Evolutionary conservation across 108 stramenopile genomes (phyloP).

Genomic region (Cyclotella distinguenda): DNA sequence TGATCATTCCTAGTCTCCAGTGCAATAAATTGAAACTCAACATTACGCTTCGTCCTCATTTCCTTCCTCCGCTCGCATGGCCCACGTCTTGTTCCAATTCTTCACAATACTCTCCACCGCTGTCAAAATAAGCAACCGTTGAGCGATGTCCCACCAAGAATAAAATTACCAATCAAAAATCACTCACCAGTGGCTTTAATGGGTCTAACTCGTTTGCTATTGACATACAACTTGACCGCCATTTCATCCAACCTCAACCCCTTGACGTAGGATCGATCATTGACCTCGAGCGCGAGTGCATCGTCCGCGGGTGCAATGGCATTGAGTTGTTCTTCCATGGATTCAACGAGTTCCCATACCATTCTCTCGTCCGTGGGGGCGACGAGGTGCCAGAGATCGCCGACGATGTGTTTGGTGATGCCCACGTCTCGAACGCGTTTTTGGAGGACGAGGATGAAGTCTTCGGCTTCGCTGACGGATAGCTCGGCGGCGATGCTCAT

Average conservation of each 20-base stretch:
- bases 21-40: too few relatives aligned
- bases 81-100: conserved; percentile 46
- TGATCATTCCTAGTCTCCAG: too few relatives aligned
- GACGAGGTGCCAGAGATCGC: conserved; percentile 80
- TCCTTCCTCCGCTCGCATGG: conserved; percentile 19
- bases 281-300: conserved; percentile 55
- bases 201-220: conserved; percentile 64
- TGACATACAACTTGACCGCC: conserved; percentile 59
- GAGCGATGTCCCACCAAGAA: too few relatives aligned
- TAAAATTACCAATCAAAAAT: too few relatives aligned
- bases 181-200: conserved; percentile 52
- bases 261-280: conserved; percentile 71
- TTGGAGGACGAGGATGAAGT: conserved; percentile 76
- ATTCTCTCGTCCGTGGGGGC: conserved; percentile 63
- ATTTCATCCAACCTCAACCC: conserved; percentile 79
- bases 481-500: conserved; percentile 68
- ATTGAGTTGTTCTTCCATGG: conserved; percentile 45
- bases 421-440: conserved; percentile 71
- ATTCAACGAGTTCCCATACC: conserved; percentile 77
- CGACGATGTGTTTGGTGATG: conserved; percentile 76
- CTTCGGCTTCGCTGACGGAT: conserved; percentile 64
- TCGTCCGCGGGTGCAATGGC: conserved; percentile 77
- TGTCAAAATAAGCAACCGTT: too few relatives aligned
- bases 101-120: conserved; percentile 55
- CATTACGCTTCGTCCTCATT: conserved; percentile 23